Evolutionary conservation across 2,329 filamentous ascomycete genomes (phyloP), one percentile per base, ranked within the genome.

Genomic region (Metarhizium anisopliae): DNA sequence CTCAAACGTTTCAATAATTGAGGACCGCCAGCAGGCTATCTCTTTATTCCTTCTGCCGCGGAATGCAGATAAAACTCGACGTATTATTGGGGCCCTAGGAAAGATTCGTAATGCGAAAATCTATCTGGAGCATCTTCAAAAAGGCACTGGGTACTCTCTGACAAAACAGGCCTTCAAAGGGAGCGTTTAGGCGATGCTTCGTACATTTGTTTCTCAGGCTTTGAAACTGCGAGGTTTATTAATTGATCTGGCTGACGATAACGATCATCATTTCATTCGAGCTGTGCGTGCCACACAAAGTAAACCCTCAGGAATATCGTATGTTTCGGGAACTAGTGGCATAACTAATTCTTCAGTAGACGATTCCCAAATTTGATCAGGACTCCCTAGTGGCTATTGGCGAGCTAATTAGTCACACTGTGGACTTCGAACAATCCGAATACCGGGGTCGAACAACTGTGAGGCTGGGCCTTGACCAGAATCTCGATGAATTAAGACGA

Each of bases 361-460:
- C 45, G n/a, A 65, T 84, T 6, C 73, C 81, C 16, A 75, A 75
- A 10, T 80, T 92, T 40, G 77, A 87, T 52, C 74, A 77, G 25
- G 70, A 73, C 25, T 74, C 79, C 6, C 71, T 95, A 3, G 79
- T 84, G 35, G 75, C 79, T 45, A 75, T 95, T 40, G 90, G 90
- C 5, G 79, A 83, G 54, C 76, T 84, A 56, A 87, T 97, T 53
- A 81, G 82, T 47, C 81, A 85, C 54, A 87, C 85, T 14, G 81
- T 96, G 51, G 90, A 96, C 66, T 92, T 96, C 62, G 81, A 91
- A 36, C 79, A 83, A 57, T 93, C 90, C 0, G 83, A 83, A 55
- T 78, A 85, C 51, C 82, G 87, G 60, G 81, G 83, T 55, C 84
- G 88, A 29, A 89, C 87, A 1, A 84, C 90, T 2, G 85, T 99